Evolutionary conservation across 257 asterid genomes (phyloP).

Genomic region (Orobanche coerulescens): DNA sequence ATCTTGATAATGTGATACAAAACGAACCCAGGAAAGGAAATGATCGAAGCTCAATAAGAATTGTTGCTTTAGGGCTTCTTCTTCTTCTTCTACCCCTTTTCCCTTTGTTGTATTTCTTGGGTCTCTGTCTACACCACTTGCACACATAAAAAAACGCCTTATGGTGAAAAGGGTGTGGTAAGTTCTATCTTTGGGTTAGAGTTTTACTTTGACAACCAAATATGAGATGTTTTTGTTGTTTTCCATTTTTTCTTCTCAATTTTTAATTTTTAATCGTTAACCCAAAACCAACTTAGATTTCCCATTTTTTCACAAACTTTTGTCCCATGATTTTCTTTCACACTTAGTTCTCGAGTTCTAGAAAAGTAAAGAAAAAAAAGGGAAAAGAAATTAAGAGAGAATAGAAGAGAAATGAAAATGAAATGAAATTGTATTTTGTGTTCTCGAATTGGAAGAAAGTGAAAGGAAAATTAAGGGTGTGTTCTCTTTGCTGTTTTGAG

Average conservation of each 20-base stretch:
- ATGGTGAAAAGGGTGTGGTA: neutral
- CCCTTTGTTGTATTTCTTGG: neutral
- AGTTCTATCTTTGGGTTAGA: neutral
- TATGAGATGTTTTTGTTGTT: neutral
- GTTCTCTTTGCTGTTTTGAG: too few species aligned
- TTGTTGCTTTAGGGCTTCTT: constrained; percentile 25
- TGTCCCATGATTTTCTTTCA: too few species aligned
- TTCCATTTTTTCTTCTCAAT: neutral
- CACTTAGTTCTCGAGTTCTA: too few species aligned
- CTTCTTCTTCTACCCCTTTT: constrained; percentile 1
- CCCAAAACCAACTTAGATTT: neutral
- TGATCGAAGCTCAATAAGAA: constrained; percentile 22
- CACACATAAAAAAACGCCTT: neutral
- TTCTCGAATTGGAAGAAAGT: too few species aligned
- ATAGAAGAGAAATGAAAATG: too few species aligned
- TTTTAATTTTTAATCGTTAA: neutral
- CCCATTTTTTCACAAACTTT: too few species aligned
- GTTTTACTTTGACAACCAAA: neutral
- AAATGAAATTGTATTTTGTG: too few species aligned
- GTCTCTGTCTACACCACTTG: neutral
- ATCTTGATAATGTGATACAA: constrained; percentile 40
- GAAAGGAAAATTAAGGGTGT: too few species aligned
- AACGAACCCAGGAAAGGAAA: constrained; percentile 6
- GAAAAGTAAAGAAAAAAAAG: too few species aligned
- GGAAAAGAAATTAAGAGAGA: too few species aligned